Evolutionary conservation across 2,329 filamentous ascomycete species (phyloP).

Genomic region (Pyrenophora teres): DNA sequence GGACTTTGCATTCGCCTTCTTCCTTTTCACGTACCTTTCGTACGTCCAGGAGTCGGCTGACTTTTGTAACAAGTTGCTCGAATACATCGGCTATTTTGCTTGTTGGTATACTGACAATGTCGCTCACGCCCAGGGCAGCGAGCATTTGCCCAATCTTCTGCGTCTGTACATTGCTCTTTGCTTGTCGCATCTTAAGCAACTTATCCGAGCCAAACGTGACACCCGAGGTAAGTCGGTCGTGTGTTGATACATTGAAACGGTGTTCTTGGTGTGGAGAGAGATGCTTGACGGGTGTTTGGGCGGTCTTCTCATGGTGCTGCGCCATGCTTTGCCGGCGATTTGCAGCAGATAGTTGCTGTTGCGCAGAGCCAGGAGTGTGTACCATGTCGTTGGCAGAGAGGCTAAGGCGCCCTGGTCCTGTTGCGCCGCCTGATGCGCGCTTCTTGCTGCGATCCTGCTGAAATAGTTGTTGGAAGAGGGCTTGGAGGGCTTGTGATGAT

Average conservation of each 20-base stretch:
- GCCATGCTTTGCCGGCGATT: conserved; percentile 45
- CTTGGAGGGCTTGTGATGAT: conserved; percentile 77
- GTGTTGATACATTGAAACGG: conserved; percentile 81
- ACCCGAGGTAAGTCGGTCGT: conserved; percentile 83
- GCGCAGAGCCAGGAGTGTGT: conserved; percentile 40
- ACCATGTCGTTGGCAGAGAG: conserved; percentile 45
- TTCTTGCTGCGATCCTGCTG: conserved; percentile 88
- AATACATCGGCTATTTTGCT: conserved; percentile 72
- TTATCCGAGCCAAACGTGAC: conserved; percentile 88
- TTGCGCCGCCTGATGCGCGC: conserved; percentile 56
- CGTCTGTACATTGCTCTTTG: conserved; percentile 77
- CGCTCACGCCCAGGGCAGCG: conserved; percentile 71
- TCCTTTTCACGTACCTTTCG: conserved; percentile 77
- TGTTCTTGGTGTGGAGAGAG: conserved; percentile 76
- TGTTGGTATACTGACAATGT: conserved; percentile 74
- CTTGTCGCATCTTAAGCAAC: conserved; percentile 76
- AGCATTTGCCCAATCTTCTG: conserved; percentile 74
- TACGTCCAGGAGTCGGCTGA: conserved; percentile 72
- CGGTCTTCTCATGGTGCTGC: conserved; percentile 38
- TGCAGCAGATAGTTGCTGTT: conserved; percentile 35
- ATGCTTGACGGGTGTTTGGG: conserved; percentile 48
- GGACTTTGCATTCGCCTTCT: conserved; percentile 62
- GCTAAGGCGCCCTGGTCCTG: conserved; percentile 44
- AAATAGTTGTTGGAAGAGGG: conserved; percentile 80
- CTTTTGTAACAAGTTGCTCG: conserved; percentile 70